Conservation (phyloP, 1,139 yeast species). For the Ogataea hybrid region DNA sequence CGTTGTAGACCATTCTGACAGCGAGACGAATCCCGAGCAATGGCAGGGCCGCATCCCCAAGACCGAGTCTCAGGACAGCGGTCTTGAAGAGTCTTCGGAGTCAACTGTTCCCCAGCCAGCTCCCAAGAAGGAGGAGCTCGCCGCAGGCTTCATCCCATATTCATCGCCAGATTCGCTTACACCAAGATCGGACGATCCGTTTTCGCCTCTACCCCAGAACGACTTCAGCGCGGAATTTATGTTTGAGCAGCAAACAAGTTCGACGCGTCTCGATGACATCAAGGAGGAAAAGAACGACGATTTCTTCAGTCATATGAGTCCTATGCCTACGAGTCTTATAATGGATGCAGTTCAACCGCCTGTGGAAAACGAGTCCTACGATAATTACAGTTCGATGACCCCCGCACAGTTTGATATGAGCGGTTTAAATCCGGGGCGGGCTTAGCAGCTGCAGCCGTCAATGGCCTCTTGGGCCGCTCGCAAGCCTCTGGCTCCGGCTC, state of each 20-base stretch:
- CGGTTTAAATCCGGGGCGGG: slow-evolving; percentile 31
- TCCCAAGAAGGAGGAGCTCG: slow-evolving; percentile 2
- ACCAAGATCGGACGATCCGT: slow-evolving; percentile 21
- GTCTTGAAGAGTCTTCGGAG: neutral
- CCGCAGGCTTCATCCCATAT: slow-evolving; percentile 14
- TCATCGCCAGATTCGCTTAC: slow-evolving; percentile 27
- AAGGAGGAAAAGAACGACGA: slow-evolving; percentile 19
- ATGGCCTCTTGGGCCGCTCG: slow-evolving; percentile 17
- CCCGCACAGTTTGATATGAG: slow-evolving; percentile 24
- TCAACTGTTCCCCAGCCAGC: neutral
- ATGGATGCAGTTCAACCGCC: slow-evolving; percentile 3
- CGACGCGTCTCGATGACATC: slow-evolving; percentile 15
- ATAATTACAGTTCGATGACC: slow-evolving; percentile 14
- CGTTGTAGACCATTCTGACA: slow-evolving; percentile 7
- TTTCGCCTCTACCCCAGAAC: slow-evolving; percentile 17
- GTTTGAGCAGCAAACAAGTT: slow-evolving; percentile 1
- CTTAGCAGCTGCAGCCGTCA: slow-evolving; percentile 30
- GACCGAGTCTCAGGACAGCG: neutral
- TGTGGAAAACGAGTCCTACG: slow-evolving; percentile 4
- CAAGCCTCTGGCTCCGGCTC: slow-evolving; percentile 5
- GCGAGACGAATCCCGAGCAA: slow-evolving; percentile 4
- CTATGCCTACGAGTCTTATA: slow-evolving; percentile 7
- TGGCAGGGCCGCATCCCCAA: neutral
- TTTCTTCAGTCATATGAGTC: slow-evolving; percentile 14
- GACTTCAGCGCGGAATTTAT: slow-evolving; percentile 12